A percentile compares a stretch with the other conserved stretches of the same genome.
Conservation (phyloP, 2,329 filamentous ascomycete genomes). For the Coniochaeta sp. region DNA sequence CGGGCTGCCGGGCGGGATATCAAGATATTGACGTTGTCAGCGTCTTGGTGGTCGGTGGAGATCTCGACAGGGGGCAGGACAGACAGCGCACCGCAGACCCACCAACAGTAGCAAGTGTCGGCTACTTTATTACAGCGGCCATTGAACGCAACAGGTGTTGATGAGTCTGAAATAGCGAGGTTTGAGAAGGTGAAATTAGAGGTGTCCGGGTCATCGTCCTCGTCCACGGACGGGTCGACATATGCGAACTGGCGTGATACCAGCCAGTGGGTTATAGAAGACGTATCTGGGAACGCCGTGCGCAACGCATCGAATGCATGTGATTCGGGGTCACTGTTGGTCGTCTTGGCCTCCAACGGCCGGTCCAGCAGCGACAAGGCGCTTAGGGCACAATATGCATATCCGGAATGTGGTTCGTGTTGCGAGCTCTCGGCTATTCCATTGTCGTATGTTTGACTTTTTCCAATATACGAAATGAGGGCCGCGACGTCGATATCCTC, state of each 20-base stretch:
- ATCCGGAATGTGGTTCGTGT: conserved; percentile 83
- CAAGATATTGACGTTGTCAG: conserved; percentile 24
- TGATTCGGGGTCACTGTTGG: not conserved
- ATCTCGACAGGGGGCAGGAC: conserved; percentile 34
- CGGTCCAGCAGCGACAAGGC: conserved; percentile 70
- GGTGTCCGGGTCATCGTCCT: conserved; percentile 24
- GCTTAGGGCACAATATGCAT: conserved; percentile 81
- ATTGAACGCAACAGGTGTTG: conserved; percentile 64
- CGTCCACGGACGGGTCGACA: conserved; percentile 33
- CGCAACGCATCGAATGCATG: conserved; percentile 22
- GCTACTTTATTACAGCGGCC: conserved; percentile 85
- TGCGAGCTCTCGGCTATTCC: conserved; percentile 72
- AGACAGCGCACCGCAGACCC: conserved; percentile 63
- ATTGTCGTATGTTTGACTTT: conserved; percentile 72
- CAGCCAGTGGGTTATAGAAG: conserved; percentile 41
- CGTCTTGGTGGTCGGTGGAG: not conserved
- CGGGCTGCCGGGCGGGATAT: conserved; percentile 54
- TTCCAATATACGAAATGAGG: conserved; percentile 63
- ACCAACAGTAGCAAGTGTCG: conserved; percentile 95
- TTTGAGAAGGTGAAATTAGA: conserved; percentile 17
- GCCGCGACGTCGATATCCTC: conserved; percentile 68
- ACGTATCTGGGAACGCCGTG: conserved; percentile 31
- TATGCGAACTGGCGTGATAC: conserved; percentile 53
- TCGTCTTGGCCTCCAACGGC: conserved; percentile 30
- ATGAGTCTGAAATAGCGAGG: not conserved